These are phyloP conservation scores for Poa annua DNA, from an alignment of 176 grass and related monocot genomes.

Conservation along the genomic window DNA sequence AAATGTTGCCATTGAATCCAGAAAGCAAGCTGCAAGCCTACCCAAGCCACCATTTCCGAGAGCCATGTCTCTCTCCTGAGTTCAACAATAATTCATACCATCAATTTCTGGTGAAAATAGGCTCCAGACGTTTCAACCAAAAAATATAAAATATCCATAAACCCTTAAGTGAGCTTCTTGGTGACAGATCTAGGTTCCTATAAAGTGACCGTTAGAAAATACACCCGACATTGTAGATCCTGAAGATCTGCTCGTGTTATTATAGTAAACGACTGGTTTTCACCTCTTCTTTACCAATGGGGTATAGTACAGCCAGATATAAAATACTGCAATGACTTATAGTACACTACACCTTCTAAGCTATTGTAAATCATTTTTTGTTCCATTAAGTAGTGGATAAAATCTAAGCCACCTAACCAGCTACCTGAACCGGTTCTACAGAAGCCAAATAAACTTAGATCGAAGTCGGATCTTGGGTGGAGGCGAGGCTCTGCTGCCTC, in stretches of 20 bases:
- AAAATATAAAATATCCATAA: constrained; percentile 16
- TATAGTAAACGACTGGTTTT: constrained; percentile 21
- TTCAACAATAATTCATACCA: neutral
- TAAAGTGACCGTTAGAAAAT: constrained; percentile 23
- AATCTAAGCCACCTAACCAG: too few relatives aligned
- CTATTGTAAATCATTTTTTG: too few relatives aligned
- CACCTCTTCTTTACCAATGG: neutral
- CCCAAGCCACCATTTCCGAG: constrained; percentile 98
- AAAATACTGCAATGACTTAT: too few relatives aligned
- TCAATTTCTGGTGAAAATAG: constrained; percentile 26
- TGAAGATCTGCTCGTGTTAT: constrained; percentile 2
- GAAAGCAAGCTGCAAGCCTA: constrained; percentile 96
- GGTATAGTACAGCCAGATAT: constrained; percentile 12
- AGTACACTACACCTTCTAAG: too few relatives aligned
- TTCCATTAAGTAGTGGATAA: too few relatives aligned
- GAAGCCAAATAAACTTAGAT: too few relatives aligned
- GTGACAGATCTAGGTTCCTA: constrained; percentile 19
- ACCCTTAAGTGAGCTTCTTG: neutral
- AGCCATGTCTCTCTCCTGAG: constrained; percentile 90
- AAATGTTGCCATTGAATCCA: constrained; percentile 98
- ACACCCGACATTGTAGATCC: neutral
- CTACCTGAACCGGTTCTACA: too few relatives aligned
- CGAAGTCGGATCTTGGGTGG: too few relatives aligned
- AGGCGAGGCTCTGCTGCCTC: too few relatives aligned
- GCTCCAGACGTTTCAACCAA: constrained; percentile 7